These are phyloP conservation scores for Cerrena zonata DNA, from an alignment of 1,284 basidiomycete species.

Conservation along the genomic window DNA sequence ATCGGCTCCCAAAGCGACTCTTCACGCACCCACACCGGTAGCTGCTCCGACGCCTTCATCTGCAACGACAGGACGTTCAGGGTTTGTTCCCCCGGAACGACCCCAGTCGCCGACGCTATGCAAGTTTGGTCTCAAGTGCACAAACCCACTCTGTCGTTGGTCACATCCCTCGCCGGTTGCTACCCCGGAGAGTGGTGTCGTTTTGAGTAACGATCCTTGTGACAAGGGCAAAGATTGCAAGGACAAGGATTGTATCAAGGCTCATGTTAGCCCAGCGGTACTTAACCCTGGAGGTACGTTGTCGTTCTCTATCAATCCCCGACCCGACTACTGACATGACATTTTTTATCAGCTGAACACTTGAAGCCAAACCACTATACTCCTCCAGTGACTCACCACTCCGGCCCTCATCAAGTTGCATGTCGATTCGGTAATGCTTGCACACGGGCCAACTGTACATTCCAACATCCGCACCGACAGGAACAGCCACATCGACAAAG, in stretches of 20 bases:
- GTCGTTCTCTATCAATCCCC: conserved; percentile 2
- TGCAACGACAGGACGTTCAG: conserved; percentile 30
- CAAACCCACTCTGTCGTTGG: conserved; percentile 79
- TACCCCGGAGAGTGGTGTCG: conserved; percentile 86
- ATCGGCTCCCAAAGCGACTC: conserved; percentile 14
- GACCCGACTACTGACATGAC: background rate
- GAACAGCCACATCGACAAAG: conserved; percentile 22
- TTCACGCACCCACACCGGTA: conserved; percentile 27
- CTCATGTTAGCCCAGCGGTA: conserved; percentile 81
- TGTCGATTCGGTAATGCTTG: conserved; percentile 6
- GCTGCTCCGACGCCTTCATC: conserved; percentile 28
- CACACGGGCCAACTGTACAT: conserved; percentile 9
- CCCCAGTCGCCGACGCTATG: conserved; percentile 82
- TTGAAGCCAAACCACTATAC: conserved; percentile 16
- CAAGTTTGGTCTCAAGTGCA: conserved; percentile 86
- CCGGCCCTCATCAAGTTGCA: background rate
- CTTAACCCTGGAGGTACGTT: conserved; percentile 53
- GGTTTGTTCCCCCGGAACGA: conserved; percentile 62
- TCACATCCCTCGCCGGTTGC: conserved; percentile 90
- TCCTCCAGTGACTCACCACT: conserved; percentile 16
- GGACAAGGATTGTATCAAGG: conserved; percentile 85
- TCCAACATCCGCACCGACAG: conserved; percentile 10
- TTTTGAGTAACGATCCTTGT: conserved; percentile 85
- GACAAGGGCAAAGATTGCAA: conserved; percentile 80
- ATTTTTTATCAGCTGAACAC: conserved; percentile 3